phyloP scores from a whole-genome alignment of 768 basidiomycete species.

The Amanita jacksonii region DNA sequence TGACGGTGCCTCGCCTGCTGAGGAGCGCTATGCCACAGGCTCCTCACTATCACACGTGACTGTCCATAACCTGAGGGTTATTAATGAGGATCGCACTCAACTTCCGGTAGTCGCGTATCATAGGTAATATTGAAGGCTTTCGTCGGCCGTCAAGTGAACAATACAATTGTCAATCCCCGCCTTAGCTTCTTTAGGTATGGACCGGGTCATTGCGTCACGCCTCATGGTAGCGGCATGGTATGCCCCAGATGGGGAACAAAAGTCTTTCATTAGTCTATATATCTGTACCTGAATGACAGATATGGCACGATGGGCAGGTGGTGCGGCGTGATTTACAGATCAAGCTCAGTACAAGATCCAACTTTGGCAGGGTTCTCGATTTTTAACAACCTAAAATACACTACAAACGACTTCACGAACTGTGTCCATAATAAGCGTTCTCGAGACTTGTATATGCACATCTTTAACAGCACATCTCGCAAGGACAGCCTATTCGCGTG shows the following conservation, averaged over 20 bases:
- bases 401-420: too few relatives aligned
- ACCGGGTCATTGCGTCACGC: slow-evolving; percentile 32
- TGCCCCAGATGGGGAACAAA: slow-evolving; percentile 18
- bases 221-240: slow-evolving; percentile 29
- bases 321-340: slow-evolving; percentile 33
- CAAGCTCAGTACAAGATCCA: slow-evolving; percentile 29
- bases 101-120: slow-evolving; percentile 23
- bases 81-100: too few relatives aligned
- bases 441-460: background rate
- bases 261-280: slow-evolving; percentile 34
- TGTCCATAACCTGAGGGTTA: too few relatives aligned
- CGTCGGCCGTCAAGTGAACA: too few relatives aligned
- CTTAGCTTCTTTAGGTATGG: slow-evolving; percentile 35
- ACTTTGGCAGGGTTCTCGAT: slow-evolving; percentile 28
- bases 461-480: slow-evolving; percentile 3
- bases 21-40: slow-evolving; percentile 27
- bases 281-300: slow-evolving; percentile 30
- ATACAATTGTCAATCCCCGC: slow-evolving; percentile 25
- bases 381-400: slow-evolving; percentile 33
- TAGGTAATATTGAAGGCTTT: too few relatives aligned
- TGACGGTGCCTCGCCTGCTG: slow-evolving; percentile 26
- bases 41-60: too few relatives aligned
- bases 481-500: background rate
- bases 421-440: too few relatives aligned
- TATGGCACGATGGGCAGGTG: slow-evolving; percentile 22